phyloP scores from a whole-genome alignment of 1,139 yeast species.

The Blastobotrys malaysiensis region DNA sequence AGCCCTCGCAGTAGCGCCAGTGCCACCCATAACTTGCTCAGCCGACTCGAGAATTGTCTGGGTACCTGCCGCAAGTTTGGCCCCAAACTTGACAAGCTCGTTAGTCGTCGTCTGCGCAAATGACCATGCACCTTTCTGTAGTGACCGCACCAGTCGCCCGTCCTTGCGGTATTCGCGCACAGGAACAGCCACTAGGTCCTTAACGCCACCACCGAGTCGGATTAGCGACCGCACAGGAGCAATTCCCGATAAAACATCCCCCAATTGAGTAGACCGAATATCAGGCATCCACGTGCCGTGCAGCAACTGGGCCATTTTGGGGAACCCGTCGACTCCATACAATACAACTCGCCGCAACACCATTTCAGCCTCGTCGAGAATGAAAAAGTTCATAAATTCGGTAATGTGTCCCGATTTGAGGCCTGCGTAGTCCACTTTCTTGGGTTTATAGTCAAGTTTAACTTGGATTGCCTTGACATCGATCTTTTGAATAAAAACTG shows the following conservation, averaged over 20 bases:
- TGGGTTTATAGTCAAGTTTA: conserved; percentile 87
- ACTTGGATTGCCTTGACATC: conserved; percentile 57
- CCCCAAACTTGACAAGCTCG: conserved; percentile 77
- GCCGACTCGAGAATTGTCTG: conserved; percentile 76
- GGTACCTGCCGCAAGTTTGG: conserved; percentile 82
- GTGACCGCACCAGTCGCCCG: conserved; percentile 60
- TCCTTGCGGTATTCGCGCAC: conserved; percentile 67
- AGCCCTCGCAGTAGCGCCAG: conserved; percentile 46
- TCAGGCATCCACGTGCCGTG: conserved; percentile 82
- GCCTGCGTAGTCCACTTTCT: conserved; percentile 77
- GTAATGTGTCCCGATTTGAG: conserved; percentile 79
- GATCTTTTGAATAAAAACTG: conserved; percentile 62
- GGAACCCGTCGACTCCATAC: conserved; percentile 74
- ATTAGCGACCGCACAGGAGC: conserved; percentile 77
- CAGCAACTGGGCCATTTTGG: conserved; percentile 50
- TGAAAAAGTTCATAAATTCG: conserved; percentile 83
- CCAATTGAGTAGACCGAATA: conserved; percentile 69
- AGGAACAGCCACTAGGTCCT: conserved; percentile 69
- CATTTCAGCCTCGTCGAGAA: conserved; percentile 78
- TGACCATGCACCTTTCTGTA: conserved; percentile 72
- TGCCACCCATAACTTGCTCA: conserved; percentile 70
- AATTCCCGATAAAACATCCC: conserved; percentile 75
- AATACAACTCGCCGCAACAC: conserved; percentile 55
- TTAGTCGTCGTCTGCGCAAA: conserved; percentile 78
- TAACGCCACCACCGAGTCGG: conserved; percentile 72